Evolutionary conservation across 2,329 filamentous ascomycete species (phyloP).

Genomic region (Ophidiomyces ophidiicola): DNA sequence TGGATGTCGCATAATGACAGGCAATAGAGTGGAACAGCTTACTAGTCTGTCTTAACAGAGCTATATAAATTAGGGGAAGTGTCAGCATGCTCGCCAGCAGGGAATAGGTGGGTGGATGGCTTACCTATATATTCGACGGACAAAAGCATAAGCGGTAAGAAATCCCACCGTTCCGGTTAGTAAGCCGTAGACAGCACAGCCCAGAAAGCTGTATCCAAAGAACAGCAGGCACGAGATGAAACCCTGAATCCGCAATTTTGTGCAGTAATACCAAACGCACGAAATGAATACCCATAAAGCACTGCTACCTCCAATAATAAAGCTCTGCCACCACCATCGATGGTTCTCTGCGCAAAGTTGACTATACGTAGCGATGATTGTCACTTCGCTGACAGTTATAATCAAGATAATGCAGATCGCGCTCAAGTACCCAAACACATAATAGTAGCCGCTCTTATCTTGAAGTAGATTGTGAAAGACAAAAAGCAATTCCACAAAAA

Average conservation of each 20-base stretch:
- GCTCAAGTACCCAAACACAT: conserved; percentile 75
- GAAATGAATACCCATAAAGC: conserved; percentile 73
- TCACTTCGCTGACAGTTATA: conserved; percentile 69
- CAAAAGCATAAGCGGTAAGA: conserved; percentile 70
- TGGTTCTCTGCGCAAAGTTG: conserved; percentile 78
- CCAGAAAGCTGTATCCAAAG: conserved; percentile 73
- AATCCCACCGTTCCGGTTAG: conserved; percentile 76
- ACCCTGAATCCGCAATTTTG: conserved; percentile 67
- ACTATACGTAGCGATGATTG: conserved; percentile 69
- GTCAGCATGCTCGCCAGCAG: neutral
- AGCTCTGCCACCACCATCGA: conserved; percentile 88
- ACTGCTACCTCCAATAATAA: conserved; percentile 64
- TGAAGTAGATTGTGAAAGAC: conserved; percentile 81
- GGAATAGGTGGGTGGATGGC: conserved; percentile 21
- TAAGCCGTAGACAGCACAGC: conserved; percentile 68
- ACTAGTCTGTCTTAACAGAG: conserved; percentile 16
- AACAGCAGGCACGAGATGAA: conserved; percentile 70
- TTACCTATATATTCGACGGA: conserved; percentile 69
- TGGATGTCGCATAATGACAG: neutral
- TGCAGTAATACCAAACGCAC: conserved; percentile 71
- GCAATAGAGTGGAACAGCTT: neutral
- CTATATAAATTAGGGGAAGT: conserved; percentile 5
- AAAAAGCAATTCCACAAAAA: conserved; percentile 78
- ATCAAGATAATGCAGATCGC: conserved; percentile 61
- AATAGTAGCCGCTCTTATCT: conserved; percentile 85